Base-by-base conservation (phyloP, 495 filamentous ascomycete genomes). In the Mycothermus thermophilus region DNA sequence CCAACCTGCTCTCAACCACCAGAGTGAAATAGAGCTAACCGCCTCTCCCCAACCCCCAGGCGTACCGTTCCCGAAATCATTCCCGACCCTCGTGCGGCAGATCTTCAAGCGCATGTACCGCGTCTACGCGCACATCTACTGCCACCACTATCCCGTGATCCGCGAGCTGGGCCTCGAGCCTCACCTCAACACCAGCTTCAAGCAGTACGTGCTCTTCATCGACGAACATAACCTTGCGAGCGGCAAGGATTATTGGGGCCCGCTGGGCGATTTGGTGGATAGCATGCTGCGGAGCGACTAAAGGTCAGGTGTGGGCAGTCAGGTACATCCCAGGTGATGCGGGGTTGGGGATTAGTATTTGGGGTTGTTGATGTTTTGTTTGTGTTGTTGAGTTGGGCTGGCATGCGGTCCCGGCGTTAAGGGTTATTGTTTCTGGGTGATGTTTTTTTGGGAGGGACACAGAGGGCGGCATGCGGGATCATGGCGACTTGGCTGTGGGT, bases 111-210 rank as follows among this genome's bases (percentile, higher is more conserved):
- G 90, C 44, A 76, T 97, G 57, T 97, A 96, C 60, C 82, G 90
- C 38, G 88, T 97, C 33, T 97, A 97, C 60, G 90, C 90, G 24
- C 90, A 97, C 59, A 94, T 97, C 48, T 97, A 97, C 71, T 97
- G 90, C 70, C 90, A 97, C 58, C 90, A 97, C 63, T 97, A 97
- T 60, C 86, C 86, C 11, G 90, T 97, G 28, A 79, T 97, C 33
- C 79, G 93, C 20, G 86, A 94, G 44, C 74, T 97, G 18, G 90
- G 90, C 19, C 71, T 97, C 37, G 90, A 97, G 61, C 86, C 90
- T 22, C 90, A 97, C 60, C 74, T 97, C 47, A 97, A 97, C 62
- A 97, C 90, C 30, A 90, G 82, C 64, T 97, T 97, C 74, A 97
- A 97, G 69, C 90, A 97, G 55, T 97, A 96, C 52, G 90, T 93